Evolutionary conservation across 192 early-diverging fungal species (phyloP), one percentile per base, ranked within the genome.

Genomic region (Glomus cerebriforme): DNA sequence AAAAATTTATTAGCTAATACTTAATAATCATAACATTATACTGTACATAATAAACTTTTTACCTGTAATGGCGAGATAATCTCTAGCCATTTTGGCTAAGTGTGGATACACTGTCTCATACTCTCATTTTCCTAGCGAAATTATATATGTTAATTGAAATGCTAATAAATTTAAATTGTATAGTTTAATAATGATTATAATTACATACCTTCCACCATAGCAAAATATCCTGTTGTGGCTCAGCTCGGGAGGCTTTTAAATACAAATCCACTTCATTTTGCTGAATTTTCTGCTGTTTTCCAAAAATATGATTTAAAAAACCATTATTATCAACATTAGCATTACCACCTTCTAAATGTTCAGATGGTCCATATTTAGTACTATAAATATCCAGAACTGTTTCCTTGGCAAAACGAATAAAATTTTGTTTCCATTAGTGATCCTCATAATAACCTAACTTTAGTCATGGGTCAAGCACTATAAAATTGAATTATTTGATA

Each of bases 251-350:
- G 2, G 34, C 39, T 47, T 71, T 45, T 71, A 71, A 24, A 71
- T 71, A 71, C 26, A 71, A 71, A 9, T 71, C 26, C 7, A 71
- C 34, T 71, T 71, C 26, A 47, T 45, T 71, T 47, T 71, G 22
- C 7, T 71, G 37, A 70, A 70, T 47, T 17, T 24, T 70, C 34
- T 70, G 19, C 4, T 24, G 5, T 49, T 45, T 45, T 27, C 68
- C 39, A 71, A 45, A 49, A 71, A 71, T 71, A 71, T 71, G 39
- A 49, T 71, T 35, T 26, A 71, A 71, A 71, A 45, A 47, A 12
- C 22, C 68, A 70, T 70, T 17, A 70, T 45, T 31, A 0, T 37
- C 19, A 35, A 1, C 5, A 45, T 70, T 47, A 43, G 13, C 24
- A 70, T 70, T 43, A 45, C 34, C 37, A 24, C 7, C 22, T 31